Percentiles rank a stretch among this genome's conserved stretches.
These are phyloP conservation scores for Apiospora rasikravindrae DNA, from an alignment of 2,329 filamentous ascomycete genomes.

Conservation along the genomic window DNA sequence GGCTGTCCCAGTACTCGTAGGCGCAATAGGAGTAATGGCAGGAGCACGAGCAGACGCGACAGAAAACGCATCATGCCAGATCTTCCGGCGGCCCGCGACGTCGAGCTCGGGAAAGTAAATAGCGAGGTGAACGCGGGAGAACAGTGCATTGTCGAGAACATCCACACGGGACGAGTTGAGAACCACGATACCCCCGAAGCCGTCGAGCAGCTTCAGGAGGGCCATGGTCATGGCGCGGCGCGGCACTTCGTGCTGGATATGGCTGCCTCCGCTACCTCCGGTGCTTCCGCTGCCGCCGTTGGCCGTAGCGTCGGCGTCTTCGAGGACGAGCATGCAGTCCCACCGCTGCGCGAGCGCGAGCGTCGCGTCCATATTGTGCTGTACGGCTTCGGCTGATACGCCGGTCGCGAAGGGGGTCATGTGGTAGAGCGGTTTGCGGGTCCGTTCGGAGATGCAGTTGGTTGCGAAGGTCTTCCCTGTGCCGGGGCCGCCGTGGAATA, in stretches of 20 bases:
- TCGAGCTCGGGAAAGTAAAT: background rate
- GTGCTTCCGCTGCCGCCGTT: background rate
- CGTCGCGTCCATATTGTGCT: background rate
- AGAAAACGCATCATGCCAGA: background rate
- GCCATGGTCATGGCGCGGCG: conserved; percentile 12
- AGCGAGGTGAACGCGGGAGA: background rate
- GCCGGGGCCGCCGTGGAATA: background rate
- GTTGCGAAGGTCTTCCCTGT: background rate
- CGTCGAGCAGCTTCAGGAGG: conserved; percentile 1
- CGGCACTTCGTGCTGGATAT: background rate
- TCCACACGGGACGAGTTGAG: background rate
- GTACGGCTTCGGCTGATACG: background rate
- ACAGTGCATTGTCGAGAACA: background rate
- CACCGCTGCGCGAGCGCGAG: background rate
- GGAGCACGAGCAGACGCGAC: background rate
- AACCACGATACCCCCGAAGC: background rate
- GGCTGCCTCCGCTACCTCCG: no score
- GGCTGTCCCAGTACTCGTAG: background rate
- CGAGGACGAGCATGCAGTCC: conserved; percentile 9
- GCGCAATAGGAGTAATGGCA: background rate
- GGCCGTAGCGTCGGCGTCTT: background rate
- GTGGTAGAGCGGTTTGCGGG: background rate
- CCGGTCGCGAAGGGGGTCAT: conserved; percentile 12
- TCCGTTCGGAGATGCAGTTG: conserved; percentile 4
- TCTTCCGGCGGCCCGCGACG: background rate